Base-by-base conservation (phyloP, 116 monocot species). In the Trichopus zeylanicus region DNA sequence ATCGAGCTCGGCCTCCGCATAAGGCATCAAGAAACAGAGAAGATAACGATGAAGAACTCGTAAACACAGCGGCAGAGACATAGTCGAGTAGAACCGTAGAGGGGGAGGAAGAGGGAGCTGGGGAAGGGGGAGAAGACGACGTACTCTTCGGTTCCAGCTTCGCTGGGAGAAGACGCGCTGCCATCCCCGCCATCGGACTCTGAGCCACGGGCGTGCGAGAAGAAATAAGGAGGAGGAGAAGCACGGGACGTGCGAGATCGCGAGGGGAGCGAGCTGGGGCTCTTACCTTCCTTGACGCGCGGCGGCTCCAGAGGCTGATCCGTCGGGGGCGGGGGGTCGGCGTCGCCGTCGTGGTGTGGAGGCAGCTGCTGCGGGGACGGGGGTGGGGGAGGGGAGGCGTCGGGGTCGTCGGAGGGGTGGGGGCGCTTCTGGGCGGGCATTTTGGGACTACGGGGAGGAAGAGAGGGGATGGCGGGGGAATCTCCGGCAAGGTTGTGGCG, bases 351-450 rank as follows among this genome's bases (percentile, higher is more conserved):
- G 22, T 49, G 0, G 21, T 5, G 49, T 0, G 49, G 49, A 8
- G 5, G 18, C 46, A 2, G 46, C 32, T 4, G 4, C 32, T 18
- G 46, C 9, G 21, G 0, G 34, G 34, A 35, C 34, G 34, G 34
- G 34, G 34, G 34, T 10, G 34, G 34, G 34, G 34, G 34, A 16
- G 19, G 21, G 49, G 19, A 22, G 49, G 15, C 49, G 9, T 49
- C 49, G 20, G 49, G 0, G 21, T 1, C 22, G 49, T 49, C 49
- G 0, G 49, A 5, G 0, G 0, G 49, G 22, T 20, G 49, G 49
- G 49, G 49, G 1, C 49, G 49, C 49, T 49, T 49, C 2, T 49
- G 49, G 19, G 49, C 49, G 49, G 49, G 49, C 49, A 49, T 49
- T 49, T 5, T 5, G 34, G 34, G n/a, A n/a, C n/a, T n/a, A n/a